Base-by-base conservation (phyloP, 1,284 basidiomycete genomes). In the Inonotus hispidus region DNA sequence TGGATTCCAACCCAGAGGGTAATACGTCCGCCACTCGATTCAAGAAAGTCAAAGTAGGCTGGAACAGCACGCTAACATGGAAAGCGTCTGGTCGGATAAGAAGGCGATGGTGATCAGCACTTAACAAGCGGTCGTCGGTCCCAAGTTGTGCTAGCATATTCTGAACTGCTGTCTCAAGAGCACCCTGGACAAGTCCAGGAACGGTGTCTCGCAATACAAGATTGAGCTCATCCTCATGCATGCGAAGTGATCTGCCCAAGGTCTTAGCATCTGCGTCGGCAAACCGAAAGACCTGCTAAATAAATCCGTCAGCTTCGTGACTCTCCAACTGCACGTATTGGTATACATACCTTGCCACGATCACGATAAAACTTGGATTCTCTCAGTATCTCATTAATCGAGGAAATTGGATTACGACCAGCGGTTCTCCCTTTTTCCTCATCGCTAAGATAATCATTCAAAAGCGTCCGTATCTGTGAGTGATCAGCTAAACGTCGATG, bases 361-460 rank as follows among this genome's bases (percentile, higher is more conserved):
- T 96, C 93, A 63, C 93, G 81, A 16, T 77, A 79, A 64, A 88
- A 84, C 66, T 84, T 87, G 19, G 91, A 89, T 61, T 93, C 90
- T n/a, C 92, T 83, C 39, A 99, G 81, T 10, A 95, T 87, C 68
- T 98, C 96, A 68, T 97, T 98, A 72, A 99, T 92, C 2, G 95
- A 95, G 4, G 89, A 85, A 57, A 98, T 90, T 1, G 92, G 90
- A 70, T 95, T 95, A 45, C 93, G 80, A 5, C 89, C 86, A 8
- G 90, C 81, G 13, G 85, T 80, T 3, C 85, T 81, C 2, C 88
- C 87, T 71, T 88, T 86, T 62, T 91, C 88, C 68, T 96, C 94
- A 72, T 95, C 93, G 25, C 88, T 90, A 10, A 99, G 79, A 74
- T 99, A 98, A 71, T 95, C 93, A 64, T 89, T 84, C 45, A 99